Evolutionary conservation across 1,139 yeast species (phyloP), one percentile per base, ranked within the genome.

Genomic region (Yamadazyma triangularis): DNA sequence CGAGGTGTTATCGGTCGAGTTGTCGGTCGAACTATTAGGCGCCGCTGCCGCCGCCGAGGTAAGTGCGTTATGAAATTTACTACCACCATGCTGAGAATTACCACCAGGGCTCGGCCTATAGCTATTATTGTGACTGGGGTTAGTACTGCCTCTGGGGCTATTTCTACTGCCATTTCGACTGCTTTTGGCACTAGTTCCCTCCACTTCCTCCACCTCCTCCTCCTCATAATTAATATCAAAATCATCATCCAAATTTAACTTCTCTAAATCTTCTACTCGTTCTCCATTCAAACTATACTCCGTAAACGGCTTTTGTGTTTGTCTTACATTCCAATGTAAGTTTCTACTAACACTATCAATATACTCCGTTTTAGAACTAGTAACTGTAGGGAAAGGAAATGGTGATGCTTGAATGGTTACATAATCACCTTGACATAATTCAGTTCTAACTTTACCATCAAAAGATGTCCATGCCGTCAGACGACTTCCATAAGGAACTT

Each of bases 391-490:
- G 60, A 85, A 85, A 5, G 94, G 88, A 58, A 73, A 86, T 18
- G 86, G 85, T 31, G 86, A 75, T 1, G 94, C 94, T 31, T 75
- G 76, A 10, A 86, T 72, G 0, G 86, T 77, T 13, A 86, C 87
- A 46, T 81, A 85, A 50, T 82, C 84, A 4, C 95, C 94, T 36
- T 75, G 77, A 22, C 60, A 53, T 30, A 86, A 55, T 48, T 85
- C 91, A 2, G 82, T 77, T 23, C 94, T 62, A 11, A 76, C 77
- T 39, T 88, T 77, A 6, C 96, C 96, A 53, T 87, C 96, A 50
- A 87, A 86, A 3, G 94, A 78, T 0, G 91, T 89, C 94, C 94
- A 86, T 1, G 95, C 95, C 0, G 91, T 80, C 15, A 83, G 70
- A 31, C 95, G 58, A 34, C 86, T 77, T 26, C 74, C 60, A 25